Conservation (phyloP, 2,329 filamentous ascomycete species). For the Cladosporium cucumerinum region DNA sequence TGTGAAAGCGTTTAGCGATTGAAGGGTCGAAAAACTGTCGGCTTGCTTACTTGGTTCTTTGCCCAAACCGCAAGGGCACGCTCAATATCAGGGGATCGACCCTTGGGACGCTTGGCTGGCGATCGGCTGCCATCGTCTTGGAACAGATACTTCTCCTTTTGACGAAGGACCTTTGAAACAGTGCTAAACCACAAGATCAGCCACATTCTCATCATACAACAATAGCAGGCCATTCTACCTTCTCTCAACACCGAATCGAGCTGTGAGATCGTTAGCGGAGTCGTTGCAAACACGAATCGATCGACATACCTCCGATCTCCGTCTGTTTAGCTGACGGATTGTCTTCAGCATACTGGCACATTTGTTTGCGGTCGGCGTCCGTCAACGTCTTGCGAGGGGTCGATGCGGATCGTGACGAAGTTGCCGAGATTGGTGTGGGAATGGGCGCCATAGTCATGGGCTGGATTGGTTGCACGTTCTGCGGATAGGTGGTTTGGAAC, state of each 20-base stretch:
- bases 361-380: slow-evolving; percentile 81
- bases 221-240: slow-evolving; percentile 62
- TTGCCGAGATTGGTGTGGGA: slow-evolving; percentile 51
- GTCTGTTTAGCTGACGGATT: slow-evolving; percentile 90
- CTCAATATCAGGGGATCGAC: slow-evolving; percentile 87
- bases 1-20: slow-evolving; percentile 37
- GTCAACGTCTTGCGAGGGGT: slow-evolving; percentile 68
- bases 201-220: not conserved
- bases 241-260: slow-evolving; percentile 91
- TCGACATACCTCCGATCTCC: slow-evolving; percentile 76
- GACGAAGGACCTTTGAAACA: slow-evolving; percentile 93
- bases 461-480: slow-evolving; percentile 46
- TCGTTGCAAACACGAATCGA: not conserved
- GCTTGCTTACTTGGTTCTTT: slow-evolving; percentile 52
- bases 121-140: slow-evolving; percentile 75
- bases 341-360: slow-evolving; percentile 92
- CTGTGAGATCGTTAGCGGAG: slow-evolving; percentile 45
- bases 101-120: slow-evolving; percentile 76
- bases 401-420: slow-evolving; percentile 41
- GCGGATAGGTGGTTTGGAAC: slow-evolving; percentile 61
- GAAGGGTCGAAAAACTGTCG: not conserved
- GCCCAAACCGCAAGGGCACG: slow-evolving; percentile 85
- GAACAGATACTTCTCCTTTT: slow-evolving; percentile 91
- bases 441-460: slow-evolving; percentile 50
- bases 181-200: slow-evolving; percentile 59